These are phyloP conservation scores for Phytophthora foliorum DNA, from an alignment of 352 stramenopile genomes.

Conservation along the genomic window DNA sequence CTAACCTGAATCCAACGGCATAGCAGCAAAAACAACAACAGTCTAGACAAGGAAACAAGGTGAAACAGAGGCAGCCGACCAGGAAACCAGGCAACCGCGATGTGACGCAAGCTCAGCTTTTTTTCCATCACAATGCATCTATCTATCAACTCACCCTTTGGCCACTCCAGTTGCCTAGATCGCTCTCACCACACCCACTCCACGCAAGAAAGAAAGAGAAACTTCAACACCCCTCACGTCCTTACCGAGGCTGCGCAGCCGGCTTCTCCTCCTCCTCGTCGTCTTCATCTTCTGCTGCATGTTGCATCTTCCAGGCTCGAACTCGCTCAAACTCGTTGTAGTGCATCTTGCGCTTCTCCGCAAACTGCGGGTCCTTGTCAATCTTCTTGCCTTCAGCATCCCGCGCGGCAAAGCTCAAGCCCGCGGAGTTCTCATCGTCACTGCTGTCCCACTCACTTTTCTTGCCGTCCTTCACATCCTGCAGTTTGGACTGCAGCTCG, in stretches of 20 bases:
- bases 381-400: constrained; percentile 74
- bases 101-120: constrained; percentile 17
- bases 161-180: constrained; percentile 14
- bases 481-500: constrained; percentile 76
- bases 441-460: constrained; percentile 73
- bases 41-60: constrained; percentile 15
- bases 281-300: constrained; percentile 59
- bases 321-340: constrained; percentile 88
- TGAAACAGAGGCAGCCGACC: not conserved
- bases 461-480: constrained; percentile 55
- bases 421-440: constrained; percentile 48
- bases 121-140: constrained; percentile 26
- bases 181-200: not conserved
- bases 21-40: constrained; percentile 6
- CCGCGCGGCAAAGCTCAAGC: constrained; percentile 45
- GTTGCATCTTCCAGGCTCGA: constrained; percentile 73
- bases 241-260: constrained; percentile 12
- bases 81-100: not conserved
- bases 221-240: not conserved
- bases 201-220: constrained; percentile 12
- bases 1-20: constrained; percentile 30
- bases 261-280: constrained; percentile 36
- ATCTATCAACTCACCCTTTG: constrained; percentile 30
- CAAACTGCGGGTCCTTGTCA: constrained; percentile 72
- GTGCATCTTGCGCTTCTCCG: constrained; percentile 80